These are phyloP conservation scores for Mrakia frigida DNA, from an alignment of 768 basidiomycete species.

Conservation along the genomic window DNA sequence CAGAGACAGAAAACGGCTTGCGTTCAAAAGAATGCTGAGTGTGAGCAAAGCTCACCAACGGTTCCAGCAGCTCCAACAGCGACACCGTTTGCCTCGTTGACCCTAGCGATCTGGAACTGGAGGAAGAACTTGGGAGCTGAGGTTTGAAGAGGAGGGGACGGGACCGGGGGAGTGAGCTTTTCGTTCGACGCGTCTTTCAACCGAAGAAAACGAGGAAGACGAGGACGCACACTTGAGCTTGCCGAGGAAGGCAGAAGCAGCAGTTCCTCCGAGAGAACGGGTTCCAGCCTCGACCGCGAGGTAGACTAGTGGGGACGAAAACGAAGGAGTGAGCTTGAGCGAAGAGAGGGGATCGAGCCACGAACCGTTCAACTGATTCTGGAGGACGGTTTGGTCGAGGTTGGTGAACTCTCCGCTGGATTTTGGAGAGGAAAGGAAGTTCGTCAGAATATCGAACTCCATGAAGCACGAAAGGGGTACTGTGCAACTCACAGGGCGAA, in stretches of 20 bases:
- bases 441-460: neutral
- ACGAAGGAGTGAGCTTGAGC: neutral
- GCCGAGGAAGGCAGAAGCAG: slow-evolving; percentile 25
- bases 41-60: slow-evolving; percentile 31
- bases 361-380: slow-evolving; percentile 34
- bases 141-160: neutral
- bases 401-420: slow-evolving; percentile 22
- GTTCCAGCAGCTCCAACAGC: slow-evolving; percentile 32
- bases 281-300: slow-evolving; percentile 35
- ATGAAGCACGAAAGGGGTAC: neutral
- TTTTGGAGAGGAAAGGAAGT: neutral
- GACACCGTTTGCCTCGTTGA: slow-evolving; percentile 32
- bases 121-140: slow-evolving; percentile 35
- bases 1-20: too few relatives aligned
- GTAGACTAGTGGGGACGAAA: slow-evolving; percentile 10
- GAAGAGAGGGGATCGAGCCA: neutral
- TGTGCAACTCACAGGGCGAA: neutral
- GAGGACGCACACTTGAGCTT: slow-evolving; percentile 28
- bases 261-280: slow-evolving; percentile 23
- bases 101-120: slow-evolving; percentile 36
- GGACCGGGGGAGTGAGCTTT: neutral
- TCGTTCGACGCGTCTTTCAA: neutral
- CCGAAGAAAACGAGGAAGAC: neutral
- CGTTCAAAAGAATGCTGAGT: too few relatives aligned
- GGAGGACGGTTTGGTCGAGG: slow-evolving; percentile 27